A percentile compares a stretch with the other conserved stretches of the same genome.
phyloP scores from a whole-genome alignment of 345 rosid species.

The Salix viminalis region DNA sequence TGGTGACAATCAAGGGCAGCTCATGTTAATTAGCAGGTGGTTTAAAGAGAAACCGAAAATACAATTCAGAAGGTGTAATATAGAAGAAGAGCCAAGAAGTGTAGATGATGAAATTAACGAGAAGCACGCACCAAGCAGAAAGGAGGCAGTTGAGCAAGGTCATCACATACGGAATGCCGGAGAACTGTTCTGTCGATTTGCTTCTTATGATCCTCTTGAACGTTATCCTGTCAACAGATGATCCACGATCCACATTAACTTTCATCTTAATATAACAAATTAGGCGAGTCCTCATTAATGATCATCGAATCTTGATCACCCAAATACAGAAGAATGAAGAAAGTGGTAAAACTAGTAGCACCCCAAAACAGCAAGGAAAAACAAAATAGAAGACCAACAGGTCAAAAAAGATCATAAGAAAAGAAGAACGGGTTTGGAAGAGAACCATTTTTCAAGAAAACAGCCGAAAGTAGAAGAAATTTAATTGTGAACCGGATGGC shows the following conservation, averaged over 20 bases:
- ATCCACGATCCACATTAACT: background rate
- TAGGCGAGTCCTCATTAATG: background rate
- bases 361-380: background rate
- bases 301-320: background rate
- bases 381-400: background rate
- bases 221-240: constrained; percentile 54
- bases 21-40: background rate
- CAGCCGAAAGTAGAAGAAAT: background rate
- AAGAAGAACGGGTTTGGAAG: background rate
- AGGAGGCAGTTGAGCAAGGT: constrained; percentile 95
- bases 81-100: background rate
- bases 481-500: background rate
- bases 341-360: background rate
- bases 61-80: background rate
- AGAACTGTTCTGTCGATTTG: constrained; percentile 81
- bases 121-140: constrained; percentile 68
- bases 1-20: background rate
- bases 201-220: constrained; percentile 67
- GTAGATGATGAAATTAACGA: constrained; percentile 3
- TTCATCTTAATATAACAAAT: background rate
- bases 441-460: background rate
- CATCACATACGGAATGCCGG: constrained; percentile 96
- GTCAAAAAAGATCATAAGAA: background rate
- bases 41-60: background rate
- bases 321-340: background rate